Base-by-base conservation (phyloP, 73 alveolate genomes). In the Diophrys appendiculata region DNA sequence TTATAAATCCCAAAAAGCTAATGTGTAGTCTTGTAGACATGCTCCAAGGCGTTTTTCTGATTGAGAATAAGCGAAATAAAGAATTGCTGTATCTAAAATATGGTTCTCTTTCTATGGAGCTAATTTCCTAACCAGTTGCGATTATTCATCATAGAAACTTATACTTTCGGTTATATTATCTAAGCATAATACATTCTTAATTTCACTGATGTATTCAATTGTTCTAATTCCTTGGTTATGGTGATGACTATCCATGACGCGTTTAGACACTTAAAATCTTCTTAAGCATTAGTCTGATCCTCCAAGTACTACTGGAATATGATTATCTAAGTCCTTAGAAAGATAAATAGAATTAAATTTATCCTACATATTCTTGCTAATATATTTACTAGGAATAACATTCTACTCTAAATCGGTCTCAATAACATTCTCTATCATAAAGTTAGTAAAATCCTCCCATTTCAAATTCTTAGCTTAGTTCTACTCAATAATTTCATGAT, bases 381-480 rank as follows among this genome's bases (percentile, higher is more conserved):
- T 56, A 30, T 65, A 85, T 56, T 85, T 85, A 29, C 85, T 69
- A 23, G 78, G 78, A 14, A 85, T 76, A 1, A 72, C 67, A 60
- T 77, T 53, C 27, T 78, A 73, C 28, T 85, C 85, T 68, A 78
- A 67, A 64, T 85, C 88, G 24, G 76, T 79, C 52, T 85, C 92
- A 5, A 85, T 81, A n/a, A 85, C 92, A 85, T 70, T 85, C 29
- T 85, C 92, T 33, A 85, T 85, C 18, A 85, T 77, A 53, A 78
- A 85, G 60, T 53, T 85, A 0, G 92, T 85, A 32, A 85, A 85
- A 54, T 85, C 88, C 34, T 85, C 88, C 92, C 92, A 85, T 28
- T 76, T 69, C 24, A 85, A 29, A 14, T 33, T 54, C 53, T 78
- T 85, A 0, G 88, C 78, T 22, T 76, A 75, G 64, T 85, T 85